phyloP scores from a whole-genome alignment of 495 filamentous ascomycete genomes.

The Xylaria intraflava region DNA sequence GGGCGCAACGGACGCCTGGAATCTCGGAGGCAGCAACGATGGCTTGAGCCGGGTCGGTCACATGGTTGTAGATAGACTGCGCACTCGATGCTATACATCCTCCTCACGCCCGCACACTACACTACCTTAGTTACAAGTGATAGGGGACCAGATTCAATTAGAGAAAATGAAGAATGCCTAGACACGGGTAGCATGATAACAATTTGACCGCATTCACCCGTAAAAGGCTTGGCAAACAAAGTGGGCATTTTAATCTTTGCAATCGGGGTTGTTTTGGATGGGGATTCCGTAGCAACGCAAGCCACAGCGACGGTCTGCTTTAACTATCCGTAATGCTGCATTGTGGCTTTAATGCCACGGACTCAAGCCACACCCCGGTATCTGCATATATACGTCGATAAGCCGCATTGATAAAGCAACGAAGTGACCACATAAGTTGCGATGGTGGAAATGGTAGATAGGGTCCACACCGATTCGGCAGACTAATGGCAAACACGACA shows the following conservation, averaged over 20 bases:
- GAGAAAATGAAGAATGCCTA: not conserved
- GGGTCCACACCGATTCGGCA: not conserved
- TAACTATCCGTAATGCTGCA: no score
- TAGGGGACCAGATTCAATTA: not conserved
- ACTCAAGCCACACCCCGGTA: not conserved
- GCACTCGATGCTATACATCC: constrained; percentile 1
- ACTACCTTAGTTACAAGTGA: not conserved
- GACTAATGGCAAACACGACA: not conserved
- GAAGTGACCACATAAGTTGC: constrained; percentile 11
- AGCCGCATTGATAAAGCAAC: not conserved
- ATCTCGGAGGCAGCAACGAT: not conserved
- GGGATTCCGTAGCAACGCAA: no score
- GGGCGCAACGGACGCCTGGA: constrained; percentile 9
- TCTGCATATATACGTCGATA: constrained; percentile 1
- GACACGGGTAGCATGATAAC: not conserved
- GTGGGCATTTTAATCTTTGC: no score
- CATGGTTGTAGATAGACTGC: not conserved
- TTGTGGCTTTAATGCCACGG: no score
- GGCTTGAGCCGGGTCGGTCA: not conserved
- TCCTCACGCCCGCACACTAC: not conserved
- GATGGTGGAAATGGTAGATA: constrained; percentile 8
- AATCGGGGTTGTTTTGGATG: no score
- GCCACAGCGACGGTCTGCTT: no score
- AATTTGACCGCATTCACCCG: not conserved
- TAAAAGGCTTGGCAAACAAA: no score